These are phyloP conservation scores for Trebouxiophyceae sp. DNA, from an alignment of 163 green algal genomes.

Conservation along the genomic window DNA sequence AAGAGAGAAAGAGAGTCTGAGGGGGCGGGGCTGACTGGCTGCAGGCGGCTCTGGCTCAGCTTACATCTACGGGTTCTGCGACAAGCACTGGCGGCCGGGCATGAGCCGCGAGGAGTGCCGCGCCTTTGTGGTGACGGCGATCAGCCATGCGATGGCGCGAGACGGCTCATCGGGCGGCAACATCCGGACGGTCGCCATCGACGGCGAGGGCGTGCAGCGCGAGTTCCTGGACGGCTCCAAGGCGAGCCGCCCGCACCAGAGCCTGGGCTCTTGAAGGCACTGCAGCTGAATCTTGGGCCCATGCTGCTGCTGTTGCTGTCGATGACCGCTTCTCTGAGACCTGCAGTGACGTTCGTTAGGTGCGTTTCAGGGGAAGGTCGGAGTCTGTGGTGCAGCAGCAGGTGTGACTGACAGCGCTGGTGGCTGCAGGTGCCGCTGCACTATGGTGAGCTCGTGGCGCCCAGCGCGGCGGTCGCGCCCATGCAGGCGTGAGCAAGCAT, in stretches of 20 bases:
- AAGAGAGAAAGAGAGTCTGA: no score
- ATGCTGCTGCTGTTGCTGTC: not conserved
- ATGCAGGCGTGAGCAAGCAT: no score
- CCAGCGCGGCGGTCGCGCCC: no score
- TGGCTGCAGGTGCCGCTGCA: conserved; percentile 12
- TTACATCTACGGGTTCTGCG: conserved; percentile 72
- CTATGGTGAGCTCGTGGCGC: conserved; percentile 25
- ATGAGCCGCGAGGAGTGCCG: conserved; percentile 59
- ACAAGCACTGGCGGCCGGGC: conserved; percentile 43
- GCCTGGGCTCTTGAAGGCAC: not conserved
- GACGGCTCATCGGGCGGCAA: conserved; percentile 64
- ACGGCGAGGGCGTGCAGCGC: conserved; percentile 31
- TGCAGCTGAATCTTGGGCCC: not conserved
- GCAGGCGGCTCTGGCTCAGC: conserved; percentile 60
- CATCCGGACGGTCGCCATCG: conserved; percentile 45
- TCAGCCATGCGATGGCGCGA: conserved; percentile 67
- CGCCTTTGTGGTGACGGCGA: conserved; percentile 50
- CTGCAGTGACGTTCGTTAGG: not conserved
- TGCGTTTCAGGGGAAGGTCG: not conserved
- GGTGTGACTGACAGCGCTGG: not conserved
- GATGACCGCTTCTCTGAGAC: not conserved
- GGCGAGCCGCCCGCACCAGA: no score
- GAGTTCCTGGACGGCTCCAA: conserved; percentile 28
- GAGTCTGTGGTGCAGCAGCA: not conserved
- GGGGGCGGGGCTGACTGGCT: no score